Percentiles rank a stretch among this genome's conserved stretches.
These are phyloP conservation scores for Elaeis guineensis DNA, from an alignment of 176 grass and related monocot species.

Conservation along the genomic window DNA sequence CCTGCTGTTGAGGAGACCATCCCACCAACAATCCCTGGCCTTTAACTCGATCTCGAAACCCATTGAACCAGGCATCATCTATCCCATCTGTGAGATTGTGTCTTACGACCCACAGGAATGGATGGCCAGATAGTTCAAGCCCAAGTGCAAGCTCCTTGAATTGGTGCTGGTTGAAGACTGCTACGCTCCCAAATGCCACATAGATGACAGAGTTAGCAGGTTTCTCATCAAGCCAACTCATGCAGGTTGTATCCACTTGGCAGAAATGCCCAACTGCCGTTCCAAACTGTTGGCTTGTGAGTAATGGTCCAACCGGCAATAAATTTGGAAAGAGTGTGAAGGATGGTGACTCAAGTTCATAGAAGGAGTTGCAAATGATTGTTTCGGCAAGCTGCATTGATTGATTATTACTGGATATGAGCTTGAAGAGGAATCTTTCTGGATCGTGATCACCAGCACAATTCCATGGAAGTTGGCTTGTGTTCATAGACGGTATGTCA, in stretches of 20 bases:
- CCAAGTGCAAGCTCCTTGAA: conserved; percentile 52
- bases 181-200: conserved; percentile 43
- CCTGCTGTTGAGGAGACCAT: neutral
- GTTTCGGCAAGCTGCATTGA: conserved; percentile 2
- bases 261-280: conserved; percentile 26
- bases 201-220: conserved; percentile 26
- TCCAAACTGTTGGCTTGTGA: conserved; percentile 12
- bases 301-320: conserved; percentile 32
- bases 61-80: conserved; percentile 29
- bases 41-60: conserved; percentile 12
- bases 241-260: conserved; percentile 18
- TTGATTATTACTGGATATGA: neutral
- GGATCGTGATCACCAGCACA: neutral
- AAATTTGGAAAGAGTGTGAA: conserved; percentile 7
- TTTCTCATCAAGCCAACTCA: conserved; percentile 47
- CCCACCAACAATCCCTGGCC: too few species aligned
- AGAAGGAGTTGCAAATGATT: conserved; percentile 39
- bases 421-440: neutral
- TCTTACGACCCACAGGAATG: conserved; percentile 67
- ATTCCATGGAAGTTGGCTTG: conserved; percentile 2
- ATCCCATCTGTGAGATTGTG: conserved; percentile 31
- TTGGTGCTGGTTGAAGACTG: conserved; percentile 22
- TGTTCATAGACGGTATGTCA: neutral
- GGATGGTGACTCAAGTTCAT: conserved; percentile 24
- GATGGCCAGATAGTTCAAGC: conserved; percentile 28